A percentile compares a stretch with the other conserved stretches of the same genome.
Evolutionary conservation across 306 rosid genomes (phyloP).

Genomic region (Bauhinia variegata): DNA sequence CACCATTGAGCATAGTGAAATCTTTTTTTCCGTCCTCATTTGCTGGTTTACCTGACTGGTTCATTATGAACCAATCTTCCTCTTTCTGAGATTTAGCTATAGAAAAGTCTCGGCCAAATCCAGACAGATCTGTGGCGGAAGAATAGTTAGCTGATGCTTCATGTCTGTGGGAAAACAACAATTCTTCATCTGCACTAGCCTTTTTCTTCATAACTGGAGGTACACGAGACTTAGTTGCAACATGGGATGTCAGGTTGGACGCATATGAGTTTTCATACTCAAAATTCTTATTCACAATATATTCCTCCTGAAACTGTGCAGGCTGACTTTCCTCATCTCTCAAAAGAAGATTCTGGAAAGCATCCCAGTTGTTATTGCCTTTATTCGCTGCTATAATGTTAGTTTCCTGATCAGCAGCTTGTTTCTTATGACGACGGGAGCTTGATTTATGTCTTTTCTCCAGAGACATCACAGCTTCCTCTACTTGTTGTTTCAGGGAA

Average conservation of each 20-base stretch:
- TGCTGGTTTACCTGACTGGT: constrained; percentile 47
- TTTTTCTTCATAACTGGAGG: constrained; percentile 50
- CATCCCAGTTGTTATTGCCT: constrained; percentile 69
- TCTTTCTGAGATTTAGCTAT: constrained; percentile 56
- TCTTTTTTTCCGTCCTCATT: constrained; percentile 43
- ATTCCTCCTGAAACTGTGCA: constrained; percentile 53
- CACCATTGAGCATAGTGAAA: constrained; percentile 55
- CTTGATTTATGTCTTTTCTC: constrained; percentile 76
- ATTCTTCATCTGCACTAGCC: constrained; percentile 51
- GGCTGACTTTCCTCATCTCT: constrained; percentile 61
- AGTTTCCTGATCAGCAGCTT: constrained; percentile 44
- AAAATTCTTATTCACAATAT: constrained; percentile 40
- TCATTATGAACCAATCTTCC: constrained; percentile 72
- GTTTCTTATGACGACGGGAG: constrained; percentile 58
- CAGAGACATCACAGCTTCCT: constrained; percentile 79
- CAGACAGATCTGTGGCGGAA: constrained; percentile 40
- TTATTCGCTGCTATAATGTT: constrained; percentile 32
- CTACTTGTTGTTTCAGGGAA: constrained; percentile 82
- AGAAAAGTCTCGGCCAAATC: constrained; percentile 44
- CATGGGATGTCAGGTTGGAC: no score
- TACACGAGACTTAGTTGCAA: no score
- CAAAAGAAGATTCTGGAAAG: constrained; percentile 91
- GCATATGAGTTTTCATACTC: constrained; percentile 54
- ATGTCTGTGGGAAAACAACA: constrained; percentile 58
- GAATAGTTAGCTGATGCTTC: constrained; percentile 50